phyloP scores from a whole-genome alignment of 176 grass and related monocot genomes.

The Oryza longistaminata region DNA sequence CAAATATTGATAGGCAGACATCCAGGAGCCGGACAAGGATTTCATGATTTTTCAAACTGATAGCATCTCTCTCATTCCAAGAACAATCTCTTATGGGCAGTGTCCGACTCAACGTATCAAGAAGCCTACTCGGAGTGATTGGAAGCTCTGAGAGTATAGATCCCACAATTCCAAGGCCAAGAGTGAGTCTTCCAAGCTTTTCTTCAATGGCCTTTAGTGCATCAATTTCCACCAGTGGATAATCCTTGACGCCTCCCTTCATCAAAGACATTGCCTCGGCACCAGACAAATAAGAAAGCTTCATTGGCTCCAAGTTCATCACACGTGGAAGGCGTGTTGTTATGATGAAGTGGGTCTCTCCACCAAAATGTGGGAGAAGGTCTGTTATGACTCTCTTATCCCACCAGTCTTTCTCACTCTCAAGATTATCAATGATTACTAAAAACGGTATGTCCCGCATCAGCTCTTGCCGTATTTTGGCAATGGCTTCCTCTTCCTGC shows the following conservation, averaged over 20 bases:
- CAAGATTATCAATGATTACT: conserved; percentile 95
- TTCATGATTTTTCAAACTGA: conserved; percentile 65
- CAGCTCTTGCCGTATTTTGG: conserved; percentile 79
- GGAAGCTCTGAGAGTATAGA: conserved; percentile 93
- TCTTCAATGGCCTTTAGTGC: conserved; percentile 88
- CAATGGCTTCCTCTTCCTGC: conserved; percentile 91
- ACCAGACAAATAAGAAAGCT: conserved; percentile 91
- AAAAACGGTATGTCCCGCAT: conserved; percentile 81
- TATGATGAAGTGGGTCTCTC: conserved; percentile 93
- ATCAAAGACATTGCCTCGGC: conserved; percentile 88
- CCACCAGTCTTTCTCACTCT: conserved; percentile 99
- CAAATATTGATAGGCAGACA: conserved; percentile 91
- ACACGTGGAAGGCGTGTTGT: conserved; percentile 73
- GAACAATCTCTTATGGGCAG: conserved; percentile 61
- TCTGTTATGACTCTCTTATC: conserved; percentile 74
- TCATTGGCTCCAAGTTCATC: conserved; percentile 93
- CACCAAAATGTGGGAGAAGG: conserved; percentile 80
- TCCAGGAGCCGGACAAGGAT: conserved; percentile 76
- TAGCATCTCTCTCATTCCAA: conserved; percentile 65
- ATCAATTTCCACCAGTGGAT: conserved; percentile 75
- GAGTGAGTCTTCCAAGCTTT: conserved; percentile 83
- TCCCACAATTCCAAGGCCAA: conserved; percentile 78
- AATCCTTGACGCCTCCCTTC: conserved; percentile 83
- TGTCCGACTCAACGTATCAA: conserved; percentile 93
- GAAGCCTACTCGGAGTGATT: conserved; percentile 83